Conservation (phyloP, 2,329 filamentous ascomycete species). For the Arthrocladium fulminans region DNA sequence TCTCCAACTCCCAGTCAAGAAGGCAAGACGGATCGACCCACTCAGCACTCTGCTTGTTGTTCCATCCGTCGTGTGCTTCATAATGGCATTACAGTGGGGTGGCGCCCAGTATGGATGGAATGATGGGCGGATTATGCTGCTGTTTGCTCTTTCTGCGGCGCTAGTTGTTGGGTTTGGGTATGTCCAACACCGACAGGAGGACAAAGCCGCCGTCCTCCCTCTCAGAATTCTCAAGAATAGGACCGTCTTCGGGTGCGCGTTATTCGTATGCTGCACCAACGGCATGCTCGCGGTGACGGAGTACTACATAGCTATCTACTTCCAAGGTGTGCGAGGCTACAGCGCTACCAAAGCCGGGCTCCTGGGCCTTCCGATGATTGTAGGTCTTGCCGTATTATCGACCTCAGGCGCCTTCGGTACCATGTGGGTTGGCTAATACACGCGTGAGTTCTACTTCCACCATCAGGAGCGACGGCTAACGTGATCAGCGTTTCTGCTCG, state of each 20-base stretch:
- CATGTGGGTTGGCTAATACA: conserved; percentile 14
- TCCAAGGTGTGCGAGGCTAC: conserved; percentile 16
- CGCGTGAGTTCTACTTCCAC: background rate
- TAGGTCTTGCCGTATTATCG: conserved; percentile 8
- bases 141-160: conserved; percentile 13
- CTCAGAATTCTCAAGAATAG: conserved; percentile 15
- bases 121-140: conserved; percentile 12
- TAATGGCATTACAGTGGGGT: conserved; percentile 28
- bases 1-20: conserved; percentile 11
- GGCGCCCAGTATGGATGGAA: conserved; percentile 19
- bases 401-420: conserved; percentile 8
- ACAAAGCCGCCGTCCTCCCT: conserved; percentile 24
- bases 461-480: conserved; percentile 22
- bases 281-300: background rate
- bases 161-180: conserved; percentile 12
- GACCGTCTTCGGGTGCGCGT: conserved; percentile 10
- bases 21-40: conserved; percentile 27
- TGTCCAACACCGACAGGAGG: conserved; percentile 11
- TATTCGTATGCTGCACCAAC: conserved; percentile 6
- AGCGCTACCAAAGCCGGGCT: conserved; percentile 11
- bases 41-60: conserved; percentile 28
- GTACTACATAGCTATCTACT: conserved; percentile 18
- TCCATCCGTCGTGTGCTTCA: conserved; percentile 24
- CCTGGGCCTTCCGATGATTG: conserved; percentile 10
- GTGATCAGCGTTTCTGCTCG: conserved; percentile 22